A percentile compares a stretch with the other conserved stretches of the same genome.
phyloP scores from a whole-genome alignment of 2,329 filamentous ascomycete species.

The Hypoxylon sp. region DNA sequence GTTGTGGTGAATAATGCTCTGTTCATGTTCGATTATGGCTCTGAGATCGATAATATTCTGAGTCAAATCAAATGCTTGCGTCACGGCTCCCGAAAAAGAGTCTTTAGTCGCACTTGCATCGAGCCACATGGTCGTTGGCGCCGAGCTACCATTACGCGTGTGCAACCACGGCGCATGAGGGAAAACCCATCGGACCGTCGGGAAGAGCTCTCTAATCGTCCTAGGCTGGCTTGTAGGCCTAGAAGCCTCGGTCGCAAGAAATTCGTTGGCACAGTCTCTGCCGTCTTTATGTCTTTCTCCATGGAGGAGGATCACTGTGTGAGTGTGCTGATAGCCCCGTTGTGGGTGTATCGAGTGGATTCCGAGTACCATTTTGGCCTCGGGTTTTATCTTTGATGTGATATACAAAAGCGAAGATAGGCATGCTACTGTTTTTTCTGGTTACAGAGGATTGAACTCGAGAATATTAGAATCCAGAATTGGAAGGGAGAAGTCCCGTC shows the following conservation, averaged over 20 bases:
- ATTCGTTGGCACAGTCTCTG: not conserved
- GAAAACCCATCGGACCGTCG: conserved; percentile 7
- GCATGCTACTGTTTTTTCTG: not conserved
- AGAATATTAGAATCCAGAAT: not conserved
- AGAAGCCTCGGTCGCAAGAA: not conserved
- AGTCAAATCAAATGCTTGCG: not conserved
- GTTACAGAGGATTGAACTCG: not conserved
- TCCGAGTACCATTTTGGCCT: not conserved
- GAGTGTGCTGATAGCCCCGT: not conserved
- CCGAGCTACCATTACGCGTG: not conserved
- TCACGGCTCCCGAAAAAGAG: not conserved
- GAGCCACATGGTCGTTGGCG: not conserved
- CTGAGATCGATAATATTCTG: not conserved
- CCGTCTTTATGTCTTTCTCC: not conserved
- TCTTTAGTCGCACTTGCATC: not conserved
- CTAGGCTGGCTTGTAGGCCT: not conserved
- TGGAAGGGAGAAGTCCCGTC: not conserved
- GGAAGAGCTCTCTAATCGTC: conserved; percentile 4
- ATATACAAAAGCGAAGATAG: not conserved
- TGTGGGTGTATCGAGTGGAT: not conserved
- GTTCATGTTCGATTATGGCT: not conserved
- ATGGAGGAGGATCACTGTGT: not conserved
- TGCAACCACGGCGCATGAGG: not conserved
- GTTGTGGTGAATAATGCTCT: not conserved
- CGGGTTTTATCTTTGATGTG: not conserved